phyloP scores from a whole-genome alignment of 345 rosid genomes.

The Geranium rotundifolium region DNA sequence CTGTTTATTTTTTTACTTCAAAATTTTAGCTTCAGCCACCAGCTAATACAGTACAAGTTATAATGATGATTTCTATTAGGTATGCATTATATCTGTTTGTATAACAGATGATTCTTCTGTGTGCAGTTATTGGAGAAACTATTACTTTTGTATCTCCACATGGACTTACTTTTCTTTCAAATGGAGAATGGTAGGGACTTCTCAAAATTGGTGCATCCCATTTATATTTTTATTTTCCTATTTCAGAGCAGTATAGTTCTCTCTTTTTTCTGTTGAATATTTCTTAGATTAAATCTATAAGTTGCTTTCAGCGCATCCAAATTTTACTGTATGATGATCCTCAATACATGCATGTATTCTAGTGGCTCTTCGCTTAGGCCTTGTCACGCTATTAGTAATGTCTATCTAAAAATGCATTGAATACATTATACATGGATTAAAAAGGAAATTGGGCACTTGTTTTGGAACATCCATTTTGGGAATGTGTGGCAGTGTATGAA shows the following conservation, averaged over 20 bases:
- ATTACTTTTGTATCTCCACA: slow-evolving; percentile 62
- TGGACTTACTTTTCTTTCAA: slow-evolving; percentile 54
- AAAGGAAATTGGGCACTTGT: too few species aligned
- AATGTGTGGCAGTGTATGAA: too few species aligned
- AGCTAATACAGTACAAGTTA: not conserved
- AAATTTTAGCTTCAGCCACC: not conserved
- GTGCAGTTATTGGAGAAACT: slow-evolving; percentile 93
- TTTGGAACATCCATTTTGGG: too few species aligned
- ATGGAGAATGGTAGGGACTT: slow-evolving; percentile 83
- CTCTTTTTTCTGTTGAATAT: too few species aligned
- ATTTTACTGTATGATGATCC: not conserved
- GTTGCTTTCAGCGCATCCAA: not conserved
- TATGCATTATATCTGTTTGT: not conserved
- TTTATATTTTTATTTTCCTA: not conserved
- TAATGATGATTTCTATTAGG: not conserved
- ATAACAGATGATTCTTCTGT: slow-evolving; percentile 11
- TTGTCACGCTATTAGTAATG: not conserved
- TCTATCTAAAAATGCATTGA: too few species aligned
- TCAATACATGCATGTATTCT: not conserved
- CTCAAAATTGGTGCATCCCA: not conserved
- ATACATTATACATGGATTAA: not conserved
- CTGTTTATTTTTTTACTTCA: not conserved
- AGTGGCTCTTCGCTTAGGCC: not conserved
- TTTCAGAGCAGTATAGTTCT: not conserved
- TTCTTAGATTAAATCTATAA: too few species aligned